Evolutionary conservation across 176 grass and related monocot genomes (phyloP).

Genomic region (Otatea glauca): DNA sequence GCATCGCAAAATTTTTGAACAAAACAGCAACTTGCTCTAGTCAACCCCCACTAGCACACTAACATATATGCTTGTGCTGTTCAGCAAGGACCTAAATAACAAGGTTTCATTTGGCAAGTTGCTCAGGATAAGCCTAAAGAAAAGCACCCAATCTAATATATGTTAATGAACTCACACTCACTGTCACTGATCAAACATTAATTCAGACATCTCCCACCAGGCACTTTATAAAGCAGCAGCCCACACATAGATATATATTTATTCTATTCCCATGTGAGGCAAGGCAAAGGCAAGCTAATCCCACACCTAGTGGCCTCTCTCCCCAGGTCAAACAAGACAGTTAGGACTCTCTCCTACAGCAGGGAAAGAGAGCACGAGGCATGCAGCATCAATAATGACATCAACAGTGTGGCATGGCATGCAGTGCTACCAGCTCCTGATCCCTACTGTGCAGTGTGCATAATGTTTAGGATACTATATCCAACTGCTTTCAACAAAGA

Average conservation of each 20-base stretch:
- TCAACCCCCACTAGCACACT: slow-evolving; percentile 36
- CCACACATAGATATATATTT: neutral
- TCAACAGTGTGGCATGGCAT: slow-evolving; percentile 31
- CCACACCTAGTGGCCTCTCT: slow-evolving; percentile 26
- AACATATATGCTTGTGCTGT: neutral
- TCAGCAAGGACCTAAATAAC: neutral
- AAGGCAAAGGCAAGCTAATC: neutral
- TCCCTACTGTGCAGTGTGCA: neutral
- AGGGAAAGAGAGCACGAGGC: neutral
- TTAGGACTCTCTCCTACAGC: neutral
- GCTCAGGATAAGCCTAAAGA: slow-evolving; percentile 33
- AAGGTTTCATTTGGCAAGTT: slow-evolving; percentile 41
- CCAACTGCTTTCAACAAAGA: slow-evolving; percentile 44
- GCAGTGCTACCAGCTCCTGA: slow-evolving; percentile 31
- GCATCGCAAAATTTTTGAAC: neutral
- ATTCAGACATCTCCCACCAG: slow-evolving; percentile 41
- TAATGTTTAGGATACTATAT: neutral
- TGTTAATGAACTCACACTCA: slow-evolving; percentile 10
- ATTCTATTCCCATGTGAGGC: slow-evolving; percentile 51
- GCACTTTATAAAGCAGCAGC: slow-evolving; percentile 35
- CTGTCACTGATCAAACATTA: slow-evolving; percentile 45
- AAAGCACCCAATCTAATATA: slow-evolving; percentile 25
- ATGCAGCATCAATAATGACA: slow-evolving; percentile 36
- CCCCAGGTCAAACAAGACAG: slow-evolving; percentile 46
- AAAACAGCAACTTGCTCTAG: neutral